These are phyloP conservation scores for Vanderwaltozyma polyspora DNA, from an alignment of 805 yeast genomes.

Conservation along the genomic window DNA sequence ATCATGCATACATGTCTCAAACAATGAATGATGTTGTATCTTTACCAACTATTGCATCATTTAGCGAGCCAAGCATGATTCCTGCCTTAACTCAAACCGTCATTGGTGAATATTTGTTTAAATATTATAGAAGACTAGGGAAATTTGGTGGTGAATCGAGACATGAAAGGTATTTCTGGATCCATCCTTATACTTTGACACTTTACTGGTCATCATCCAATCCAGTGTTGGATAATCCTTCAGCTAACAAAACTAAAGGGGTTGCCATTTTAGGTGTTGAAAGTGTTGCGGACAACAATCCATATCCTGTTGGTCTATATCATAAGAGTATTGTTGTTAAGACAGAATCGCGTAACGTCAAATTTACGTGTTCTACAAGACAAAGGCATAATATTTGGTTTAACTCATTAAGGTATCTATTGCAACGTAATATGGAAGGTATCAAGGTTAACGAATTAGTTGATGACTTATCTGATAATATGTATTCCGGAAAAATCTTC, in stretches of 20 bases:
- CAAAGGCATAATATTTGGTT: conserved; percentile 88
- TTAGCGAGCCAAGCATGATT: conserved; percentile 60
- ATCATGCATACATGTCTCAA: not conserved
- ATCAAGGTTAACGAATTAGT: conserved; percentile 36
- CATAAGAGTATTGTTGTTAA: conserved; percentile 73
- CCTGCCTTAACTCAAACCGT: conserved; percentile 87
- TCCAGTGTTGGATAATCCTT: conserved; percentile 63
- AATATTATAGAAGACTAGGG: conserved; percentile 71
- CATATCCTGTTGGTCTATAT: conserved; percentile 79
- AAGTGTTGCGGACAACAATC: conserved; percentile 73
- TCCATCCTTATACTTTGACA: conserved; percentile 86
- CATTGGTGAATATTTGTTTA: conserved; percentile 81
- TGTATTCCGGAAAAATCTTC: conserved; percentile 25
- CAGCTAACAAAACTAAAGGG: conserved; percentile 58
- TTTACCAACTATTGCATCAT: conserved; percentile 47
- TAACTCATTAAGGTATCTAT: conserved; percentile 65
- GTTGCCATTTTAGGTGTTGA: conserved; percentile 72
- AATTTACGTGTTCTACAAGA: conserved; percentile 78
- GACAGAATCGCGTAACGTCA: conserved; percentile 54
- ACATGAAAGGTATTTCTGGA: conserved; percentile 92
- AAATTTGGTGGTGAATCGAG: conserved; percentile 61
- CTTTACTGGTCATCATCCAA: conserved; percentile 79
- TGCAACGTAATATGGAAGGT: conserved; percentile 55
- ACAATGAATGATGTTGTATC: conserved; percentile 27
- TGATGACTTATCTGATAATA: conserved; percentile 29